These are phyloP conservation scores for Mortierella antarctica DNA, from an alignment of 192 early-diverging fungal genomes.

Conservation along the genomic window DNA sequence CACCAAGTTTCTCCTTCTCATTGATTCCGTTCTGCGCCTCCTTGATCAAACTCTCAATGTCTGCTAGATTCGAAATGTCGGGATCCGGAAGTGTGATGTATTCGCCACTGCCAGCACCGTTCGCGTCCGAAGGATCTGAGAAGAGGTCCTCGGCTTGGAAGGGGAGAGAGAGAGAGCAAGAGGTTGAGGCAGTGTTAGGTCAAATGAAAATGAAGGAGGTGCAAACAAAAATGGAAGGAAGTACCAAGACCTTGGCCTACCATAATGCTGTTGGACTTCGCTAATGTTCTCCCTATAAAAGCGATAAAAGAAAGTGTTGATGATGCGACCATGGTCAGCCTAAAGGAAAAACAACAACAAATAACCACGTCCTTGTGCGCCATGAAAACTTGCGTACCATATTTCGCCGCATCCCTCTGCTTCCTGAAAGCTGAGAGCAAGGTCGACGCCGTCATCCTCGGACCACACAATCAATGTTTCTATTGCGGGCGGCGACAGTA, in stretches of 20 bases:
- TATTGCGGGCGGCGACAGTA: constrained; percentile 43
- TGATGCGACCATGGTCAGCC: neutral
- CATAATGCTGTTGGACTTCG: constrained; percentile 53
- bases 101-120: constrained; percentile 34
- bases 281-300: constrained; percentile 43
- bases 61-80: constrained; percentile 71
- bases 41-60: constrained; percentile 76
- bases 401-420: constrained; percentile 83
- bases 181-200: neutral
- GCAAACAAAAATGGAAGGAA: neutral
- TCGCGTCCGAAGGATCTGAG: constrained; percentile 41
- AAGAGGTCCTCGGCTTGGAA: constrained; percentile 41
- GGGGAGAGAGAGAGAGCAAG: neutral
- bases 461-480: constrained; percentile 97
- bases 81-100: constrained; percentile 71
- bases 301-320: constrained; percentile 1
- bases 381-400: constrained; percentile 33
- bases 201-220: neutral
- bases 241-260: constrained; percentile 7
- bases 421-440: constrained; percentile 95
- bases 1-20: constrained; percentile 72
- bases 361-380: neutral
- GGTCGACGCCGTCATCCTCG: constrained; percentile 77
- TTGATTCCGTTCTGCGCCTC: constrained; percentile 63
- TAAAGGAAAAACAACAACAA: no score